Evolutionary conservation across 257 asterid species (phyloP), one percentile per base, ranked within the genome.

Genomic region (Perilla frutescens): DNA sequence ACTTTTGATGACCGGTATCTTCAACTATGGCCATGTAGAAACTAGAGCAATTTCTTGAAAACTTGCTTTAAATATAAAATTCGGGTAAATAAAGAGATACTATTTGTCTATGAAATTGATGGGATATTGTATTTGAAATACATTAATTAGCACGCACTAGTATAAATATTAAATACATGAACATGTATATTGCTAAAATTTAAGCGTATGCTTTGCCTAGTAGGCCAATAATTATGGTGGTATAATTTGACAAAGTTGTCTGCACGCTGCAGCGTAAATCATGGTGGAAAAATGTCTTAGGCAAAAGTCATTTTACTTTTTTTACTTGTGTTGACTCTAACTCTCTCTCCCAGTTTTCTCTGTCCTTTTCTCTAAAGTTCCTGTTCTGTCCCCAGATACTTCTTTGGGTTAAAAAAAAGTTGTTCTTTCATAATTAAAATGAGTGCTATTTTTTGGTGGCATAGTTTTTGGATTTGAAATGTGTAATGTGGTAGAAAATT

Each of bases 181-280:
- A 20, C 26, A 20, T 20, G 26, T 0, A 20, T 20, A 1, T 7
- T 44, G 11, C 50, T 9, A 45, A 45, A 45, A 1, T 9, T 3
- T 45, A 2, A 45, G 1, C 13, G 11, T 45, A 9, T 45, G 20
- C 2, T 59, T 2, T 36, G 29, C 6, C 1, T 11, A 36, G 0
- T 34, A 2, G 5, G 36, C 32, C 20, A 48, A 48, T 14, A 48
- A 13, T 50, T 51, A 45, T 50, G 54, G 39, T 44, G 26, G 5
- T 34, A 54, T 57, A 57, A 57, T 20, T 61, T 72, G 65, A 63
- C 15, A 1, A 34, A 13, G 55, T 37, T 43, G 77, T 51, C 31
- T 14, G 37, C 8, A 63, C 15, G 5, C 2, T 68, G 79, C 86
- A 65, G 79, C 84, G 74, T 57, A 70, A 80, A 80, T 83, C 74